Percentiles rank a stretch among this genome's conserved stretches.
These are phyloP conservation scores for Xylaria sp. DNA, from an alignment of 2,329 filamentous ascomycete species.

Conservation along the genomic window DNA sequence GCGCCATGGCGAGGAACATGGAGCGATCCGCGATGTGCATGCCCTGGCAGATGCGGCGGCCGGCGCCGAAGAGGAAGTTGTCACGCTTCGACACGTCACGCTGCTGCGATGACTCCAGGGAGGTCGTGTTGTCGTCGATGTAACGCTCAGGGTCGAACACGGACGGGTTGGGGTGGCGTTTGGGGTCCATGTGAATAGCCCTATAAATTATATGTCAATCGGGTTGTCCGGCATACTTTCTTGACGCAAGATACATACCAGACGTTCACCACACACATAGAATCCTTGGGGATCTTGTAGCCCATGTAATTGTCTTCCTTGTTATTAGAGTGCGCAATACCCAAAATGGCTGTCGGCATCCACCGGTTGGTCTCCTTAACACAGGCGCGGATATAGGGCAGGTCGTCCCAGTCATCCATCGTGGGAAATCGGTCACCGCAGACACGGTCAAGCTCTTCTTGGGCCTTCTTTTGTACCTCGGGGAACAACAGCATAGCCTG, in stretches of 20 bases:
- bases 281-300: conserved; percentile 55
- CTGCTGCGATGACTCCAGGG: conserved; percentile 49
- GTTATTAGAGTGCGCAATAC: conserved; percentile 52
- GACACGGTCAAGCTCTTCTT: conserved; percentile 53
- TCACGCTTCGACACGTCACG: conserved; percentile 46
- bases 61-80: conserved; percentile 47
- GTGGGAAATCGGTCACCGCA: conserved; percentile 56
- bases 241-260: conserved; percentile 45
- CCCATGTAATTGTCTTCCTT: conserved; percentile 53
- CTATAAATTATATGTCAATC: conserved; percentile 44
- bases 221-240: background rate
- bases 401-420: conserved; percentile 53
- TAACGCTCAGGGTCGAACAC: conserved; percentile 54
- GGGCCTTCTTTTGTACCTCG: conserved; percentile 47
- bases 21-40: conserved; percentile 49
- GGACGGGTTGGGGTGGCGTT: conserved; percentile 53
- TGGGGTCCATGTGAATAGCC: conserved; percentile 59
- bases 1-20: conserved; percentile 52
- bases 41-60: conserved; percentile 61
- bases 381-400: conserved; percentile 60
- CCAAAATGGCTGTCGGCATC: conserved; percentile 54
- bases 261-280: conserved; percentile 54
- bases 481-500: conserved; percentile 55
- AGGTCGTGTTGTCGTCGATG: conserved; percentile 43
- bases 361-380: conserved; percentile 60